A percentile compares a stretch with the other conserved stretches of the same genome.
Evolutionary conservation across 805 yeast species (phyloP).

Genomic region (Teunomyces stri): DNA sequence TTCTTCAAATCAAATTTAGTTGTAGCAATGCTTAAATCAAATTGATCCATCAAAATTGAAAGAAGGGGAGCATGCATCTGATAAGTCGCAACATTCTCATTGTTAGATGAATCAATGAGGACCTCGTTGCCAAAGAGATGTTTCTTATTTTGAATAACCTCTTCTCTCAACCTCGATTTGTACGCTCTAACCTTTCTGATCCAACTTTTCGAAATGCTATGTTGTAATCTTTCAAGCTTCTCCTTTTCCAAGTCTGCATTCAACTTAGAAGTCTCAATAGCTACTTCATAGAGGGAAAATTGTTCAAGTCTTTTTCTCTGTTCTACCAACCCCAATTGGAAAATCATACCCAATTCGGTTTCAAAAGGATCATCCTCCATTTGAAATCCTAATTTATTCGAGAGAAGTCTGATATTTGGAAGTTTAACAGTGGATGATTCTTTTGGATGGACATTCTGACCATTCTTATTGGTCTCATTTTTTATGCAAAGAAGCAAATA

Average conservation of each 20-base stretch:
- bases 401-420: constrained; percentile 27
- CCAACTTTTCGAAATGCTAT: constrained; percentile 66
- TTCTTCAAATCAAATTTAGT: constrained; percentile 31
- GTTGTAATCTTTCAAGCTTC: constrained; percentile 32
- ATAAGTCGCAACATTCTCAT: constrained; percentile 29
- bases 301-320: constrained; percentile 38
- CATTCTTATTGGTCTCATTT: constrained; percentile 12
- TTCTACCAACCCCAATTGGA: constrained; percentile 39
- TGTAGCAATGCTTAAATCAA: constrained; percentile 22
- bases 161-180: constrained; percentile 34
- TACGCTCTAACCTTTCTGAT: constrained; percentile 55
- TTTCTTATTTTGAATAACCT: constrained; percentile 33
- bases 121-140: constrained; percentile 37
- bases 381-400: constrained; percentile 25
- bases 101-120: constrained; percentile 12
- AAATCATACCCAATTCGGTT: constrained; percentile 38
- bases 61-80: constrained; percentile 35
- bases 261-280: not conserved
- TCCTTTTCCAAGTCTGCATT: constrained; percentile 3
- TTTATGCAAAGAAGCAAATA: constrained; percentile 29
- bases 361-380: constrained; percentile 49
- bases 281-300: constrained; percentile 20
- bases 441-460: constrained; percentile 25
- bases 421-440: constrained; percentile 26
- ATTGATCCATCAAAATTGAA: constrained; percentile 25